Conservation (phyloP, 352 stramenopile genomes). For the Phytophthora vignae region DNA sequence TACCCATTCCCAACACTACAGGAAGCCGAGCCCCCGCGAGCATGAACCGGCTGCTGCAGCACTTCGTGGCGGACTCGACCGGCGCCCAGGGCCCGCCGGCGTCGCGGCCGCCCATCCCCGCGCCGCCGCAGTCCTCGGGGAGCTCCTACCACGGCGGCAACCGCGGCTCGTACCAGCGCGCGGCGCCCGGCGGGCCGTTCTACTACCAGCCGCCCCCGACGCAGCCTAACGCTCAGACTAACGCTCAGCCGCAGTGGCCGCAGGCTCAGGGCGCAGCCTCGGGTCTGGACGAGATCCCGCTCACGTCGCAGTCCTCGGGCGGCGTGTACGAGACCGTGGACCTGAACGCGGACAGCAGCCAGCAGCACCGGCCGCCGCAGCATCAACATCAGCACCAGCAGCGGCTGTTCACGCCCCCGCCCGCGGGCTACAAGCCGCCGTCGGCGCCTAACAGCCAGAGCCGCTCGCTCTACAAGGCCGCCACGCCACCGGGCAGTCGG, state of each 20-base stretch:
- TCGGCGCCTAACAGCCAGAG: slow-evolving; percentile 14
- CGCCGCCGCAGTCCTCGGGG: slow-evolving; percentile 41
- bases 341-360: slow-evolving; percentile 42
- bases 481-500: slow-evolving; percentile 12
- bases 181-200: slow-evolving; percentile 32
- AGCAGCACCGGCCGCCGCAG: slow-evolving; percentile 19
- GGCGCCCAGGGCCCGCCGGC: slow-evolving; percentile 16
- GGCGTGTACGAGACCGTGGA: slow-evolving; percentile 57
- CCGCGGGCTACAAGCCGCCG: not conserved
- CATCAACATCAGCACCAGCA: slow-evolving; percentile 2
- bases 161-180: slow-evolving; percentile 44
- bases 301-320: slow-evolving; percentile 40
- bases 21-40: not conserved
- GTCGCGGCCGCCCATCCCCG: slow-evolving; percentile 31
- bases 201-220: slow-evolving; percentile 43
- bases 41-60: slow-evolving; percentile 76
- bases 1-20: not conserved
- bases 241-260: slow-evolving; percentile 13
- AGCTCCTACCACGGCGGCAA: slow-evolving; percentile 28
- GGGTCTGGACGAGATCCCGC: slow-evolving; percentile 42
- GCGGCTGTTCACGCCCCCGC: slow-evolving; percentile 3
- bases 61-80: slow-evolving; percentile 51
- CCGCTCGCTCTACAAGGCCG: slow-evolving; percentile 13
- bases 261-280: not conserved
- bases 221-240: too few relatives aligned